phyloP scores from a whole-genome alignment of 106 monocot genomes.

The Platanthera guangdongensis region DNA sequence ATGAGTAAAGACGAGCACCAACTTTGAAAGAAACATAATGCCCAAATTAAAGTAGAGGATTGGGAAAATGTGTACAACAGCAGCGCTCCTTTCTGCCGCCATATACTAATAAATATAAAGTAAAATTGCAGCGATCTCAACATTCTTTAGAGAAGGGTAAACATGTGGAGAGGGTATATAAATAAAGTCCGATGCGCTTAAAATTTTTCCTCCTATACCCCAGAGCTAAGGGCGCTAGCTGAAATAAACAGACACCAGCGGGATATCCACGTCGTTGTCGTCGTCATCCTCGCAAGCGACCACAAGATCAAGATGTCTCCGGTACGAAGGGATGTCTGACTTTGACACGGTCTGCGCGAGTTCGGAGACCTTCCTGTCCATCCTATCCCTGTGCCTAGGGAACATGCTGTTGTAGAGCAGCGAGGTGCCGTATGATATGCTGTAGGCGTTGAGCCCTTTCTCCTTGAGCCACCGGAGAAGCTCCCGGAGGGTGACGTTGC shows the following conservation, averaged over 20 bases:
- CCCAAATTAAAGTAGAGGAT: too few species aligned
- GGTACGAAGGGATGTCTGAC: slow-evolving; percentile 50
- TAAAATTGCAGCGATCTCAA: too few species aligned
- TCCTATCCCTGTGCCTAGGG: slow-evolving; percentile 63
- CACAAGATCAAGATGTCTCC: slow-evolving; percentile 66
- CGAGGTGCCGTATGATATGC: slow-evolving; percentile 62
- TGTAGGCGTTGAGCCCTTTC: slow-evolving; percentile 71
- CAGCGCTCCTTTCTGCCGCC: too few species aligned
- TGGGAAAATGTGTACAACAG: too few species aligned
- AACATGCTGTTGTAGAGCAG: slow-evolving; percentile 86
- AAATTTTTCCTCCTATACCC: too few species aligned
- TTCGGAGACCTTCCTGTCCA: slow-evolving; percentile 70
- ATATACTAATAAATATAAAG: too few species aligned
- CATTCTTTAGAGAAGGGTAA: too few species aligned
- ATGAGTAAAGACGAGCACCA: too few species aligned
- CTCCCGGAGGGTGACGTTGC: slow-evolving; percentile 61
- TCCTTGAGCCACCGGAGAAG: slow-evolving; percentile 65
- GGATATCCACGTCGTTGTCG: slow-evolving; percentile 74
- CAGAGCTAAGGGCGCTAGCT: slow-evolving; percentile 16
- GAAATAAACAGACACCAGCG: slow-evolving; percentile 72
- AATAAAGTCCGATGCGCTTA: too few species aligned
- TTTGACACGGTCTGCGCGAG: slow-evolving; percentile 62
- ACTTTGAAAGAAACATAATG: too few species aligned
- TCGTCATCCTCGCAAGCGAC: slow-evolving; percentile 91
- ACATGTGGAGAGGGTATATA: too few species aligned